Conservation (phyloP, 306 rosid genomes). For the Hylodesmum podocarpum region DNA sequence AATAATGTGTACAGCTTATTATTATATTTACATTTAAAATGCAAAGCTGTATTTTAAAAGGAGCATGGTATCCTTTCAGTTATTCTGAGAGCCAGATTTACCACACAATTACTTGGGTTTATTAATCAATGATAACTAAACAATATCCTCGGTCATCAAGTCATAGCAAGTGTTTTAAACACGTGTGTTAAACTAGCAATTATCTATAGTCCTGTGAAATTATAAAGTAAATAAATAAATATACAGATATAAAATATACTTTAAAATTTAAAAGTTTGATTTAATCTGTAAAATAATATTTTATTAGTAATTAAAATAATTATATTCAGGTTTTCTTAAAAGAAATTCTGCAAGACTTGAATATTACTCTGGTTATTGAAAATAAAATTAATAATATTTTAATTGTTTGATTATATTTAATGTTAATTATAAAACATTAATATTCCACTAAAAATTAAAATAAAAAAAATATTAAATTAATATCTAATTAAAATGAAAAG, state of each 20-base stretch:
- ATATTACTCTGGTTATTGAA: no score
- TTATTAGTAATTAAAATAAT: no score
- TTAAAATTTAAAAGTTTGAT: no score
- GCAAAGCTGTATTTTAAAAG: background rate
- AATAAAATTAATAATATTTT: no score
- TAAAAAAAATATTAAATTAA: no score
- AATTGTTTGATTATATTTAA: no score
- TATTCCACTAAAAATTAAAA: no score
- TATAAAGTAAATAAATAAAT: no score
- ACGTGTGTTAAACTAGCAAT: background rate
- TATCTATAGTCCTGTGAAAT: background rate
- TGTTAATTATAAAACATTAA: background rate
- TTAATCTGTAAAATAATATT: no score
- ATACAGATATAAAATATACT: no score
- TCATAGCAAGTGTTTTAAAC: background rate
- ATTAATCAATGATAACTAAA: background rate
- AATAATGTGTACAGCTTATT: background rate
- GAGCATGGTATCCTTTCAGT: background rate
- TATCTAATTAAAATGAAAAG: no score
- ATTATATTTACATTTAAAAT: background rate
- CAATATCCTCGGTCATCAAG: background rate
- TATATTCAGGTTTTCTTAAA: no score
- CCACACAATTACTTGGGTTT: background rate
- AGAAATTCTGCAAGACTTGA: background rate
- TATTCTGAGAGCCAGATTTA: background rate